These are phyloP conservation scores for Alloteropsis semialata DNA, from an alignment of 176 grass and related monocot genomes.

Conservation along the genomic window DNA sequence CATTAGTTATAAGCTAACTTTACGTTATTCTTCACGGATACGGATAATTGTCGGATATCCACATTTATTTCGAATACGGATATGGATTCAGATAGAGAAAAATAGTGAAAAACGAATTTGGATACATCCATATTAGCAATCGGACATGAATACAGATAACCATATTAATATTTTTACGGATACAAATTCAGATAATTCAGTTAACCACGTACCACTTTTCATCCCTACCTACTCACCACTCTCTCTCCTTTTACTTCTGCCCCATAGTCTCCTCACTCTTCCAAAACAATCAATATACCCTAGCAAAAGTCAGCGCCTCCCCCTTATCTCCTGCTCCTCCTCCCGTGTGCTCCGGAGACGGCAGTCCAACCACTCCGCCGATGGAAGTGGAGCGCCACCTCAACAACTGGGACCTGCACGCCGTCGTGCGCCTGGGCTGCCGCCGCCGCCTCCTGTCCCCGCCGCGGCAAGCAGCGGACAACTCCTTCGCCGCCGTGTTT, in stretches of 20 bases:
- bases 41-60: too few species aligned
- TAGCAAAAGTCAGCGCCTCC: slow-evolving; percentile 75
- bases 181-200: too few species aligned
- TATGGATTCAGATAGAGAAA: too few species aligned
- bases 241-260: slow-evolving; percentile 30
- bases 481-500: slow-evolving; percentile 19
- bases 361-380: slow-evolving; percentile 14
- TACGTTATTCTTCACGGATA: too few species aligned
- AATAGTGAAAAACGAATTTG: too few species aligned
- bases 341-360: background rate
- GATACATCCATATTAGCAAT: too few species aligned
- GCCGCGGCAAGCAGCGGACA: background rate
- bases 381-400: slow-evolving; percentile 45
- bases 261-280: slow-evolving; percentile 6
- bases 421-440: slow-evolving; percentile 60
- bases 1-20: too few species aligned
- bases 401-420: slow-evolving; percentile 83
- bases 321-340: slow-evolving; percentile 31
- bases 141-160: too few species aligned
- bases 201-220: too few species aligned
- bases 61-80: too few species aligned
- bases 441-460: slow-evolving; percentile 1
- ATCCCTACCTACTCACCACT: too few species aligned
- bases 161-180: too few species aligned
- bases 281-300: slow-evolving; percentile 38